A percentile compares a stretch with the other conserved stretches of the same genome.
Conservation (phyloP, 768 basidiomycete genomes). For the Rhizopogon rudus region DNA sequence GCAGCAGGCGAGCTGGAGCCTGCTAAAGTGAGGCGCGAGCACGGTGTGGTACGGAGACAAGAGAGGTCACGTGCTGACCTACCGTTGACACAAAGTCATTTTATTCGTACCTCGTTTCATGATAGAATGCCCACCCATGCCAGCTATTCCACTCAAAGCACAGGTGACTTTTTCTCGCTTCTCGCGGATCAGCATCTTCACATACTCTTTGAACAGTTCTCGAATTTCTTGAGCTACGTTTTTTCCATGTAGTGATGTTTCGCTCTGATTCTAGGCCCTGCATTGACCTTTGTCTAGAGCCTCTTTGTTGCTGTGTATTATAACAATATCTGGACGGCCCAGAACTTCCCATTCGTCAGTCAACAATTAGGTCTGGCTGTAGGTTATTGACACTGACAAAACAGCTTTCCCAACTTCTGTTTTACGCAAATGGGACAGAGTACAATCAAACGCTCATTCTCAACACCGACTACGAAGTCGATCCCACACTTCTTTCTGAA, state of each 20-base stretch:
- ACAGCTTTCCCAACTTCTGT: constrained; percentile 42
- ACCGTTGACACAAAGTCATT: no score
- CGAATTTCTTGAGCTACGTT: constrained; percentile 42
- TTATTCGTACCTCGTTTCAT: no score
- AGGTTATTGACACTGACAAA: constrained; percentile 9
- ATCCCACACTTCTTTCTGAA: constrained; percentile 40
- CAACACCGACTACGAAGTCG: constrained; percentile 46
- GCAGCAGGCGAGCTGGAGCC: no score
- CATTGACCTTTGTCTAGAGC: constrained; percentile 17
- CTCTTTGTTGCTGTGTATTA: constrained; percentile 33
- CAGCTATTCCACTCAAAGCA: constrained; percentile 49
- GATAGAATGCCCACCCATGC: no score
- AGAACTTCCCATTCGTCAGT: constrained; percentile 53
- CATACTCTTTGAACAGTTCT: constrained; percentile 24
- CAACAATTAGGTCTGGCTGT: no score
- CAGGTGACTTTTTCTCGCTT: constrained; percentile 24
- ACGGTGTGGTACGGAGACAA: no score
- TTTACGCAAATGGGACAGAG: constrained; percentile 44
- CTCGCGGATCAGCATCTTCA: no score
- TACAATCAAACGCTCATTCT: constrained; percentile 53
- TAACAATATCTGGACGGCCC: constrained; percentile 51
- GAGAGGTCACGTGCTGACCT: no score
- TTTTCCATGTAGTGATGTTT: constrained; percentile 41
- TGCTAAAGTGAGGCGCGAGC: no score
- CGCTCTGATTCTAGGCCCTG: constrained; percentile 5